A percentile compares a stretch with the other conserved stretches of the same genome.
These are phyloP conservation scores for Hyaloperonospora arabidopsidis DNA, from an alignment of 352 stramenopile species.

Conservation along the genomic window DNA sequence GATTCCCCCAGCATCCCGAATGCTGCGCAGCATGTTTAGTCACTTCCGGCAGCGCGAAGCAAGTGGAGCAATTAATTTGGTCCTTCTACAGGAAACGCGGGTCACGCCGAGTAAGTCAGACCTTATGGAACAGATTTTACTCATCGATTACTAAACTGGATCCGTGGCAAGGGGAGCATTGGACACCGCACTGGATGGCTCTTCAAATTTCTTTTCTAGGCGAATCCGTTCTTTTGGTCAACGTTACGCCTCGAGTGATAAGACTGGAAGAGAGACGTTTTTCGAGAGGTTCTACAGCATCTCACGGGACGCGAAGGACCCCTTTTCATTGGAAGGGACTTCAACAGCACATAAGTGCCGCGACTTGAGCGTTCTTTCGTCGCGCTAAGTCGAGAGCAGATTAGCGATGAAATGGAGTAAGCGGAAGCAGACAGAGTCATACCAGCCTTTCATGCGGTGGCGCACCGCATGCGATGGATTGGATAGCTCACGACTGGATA, in stretches of 20 bases:
- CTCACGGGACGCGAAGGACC: neutral
- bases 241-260: neutral
- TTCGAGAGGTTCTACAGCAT: neutral
- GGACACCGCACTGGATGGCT: neutral
- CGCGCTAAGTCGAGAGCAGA: neutral
- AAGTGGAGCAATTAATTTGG: too few species aligned
- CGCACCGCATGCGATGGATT: neutral
- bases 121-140: too few species aligned
- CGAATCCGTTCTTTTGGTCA: neutral
- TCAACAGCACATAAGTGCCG: neutral
- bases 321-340: neutral
- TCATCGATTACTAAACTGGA: too few species aligned
- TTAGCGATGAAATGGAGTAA: neutral
- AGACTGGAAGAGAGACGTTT: neutral
- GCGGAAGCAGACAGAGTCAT: neutral
- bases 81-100: too few species aligned
- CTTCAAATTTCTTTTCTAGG: neutral
- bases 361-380: neutral
- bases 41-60: too few species aligned
- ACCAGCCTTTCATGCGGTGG: too few species aligned
- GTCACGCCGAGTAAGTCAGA: too few species aligned
- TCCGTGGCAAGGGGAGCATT: neutral
- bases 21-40: too few species aligned
- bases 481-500: neutral
- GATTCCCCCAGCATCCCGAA: too few species aligned